Conservation (phyloP, 2,329 filamentous ascomycete genomes). For the Aciculosporium take region DNA sequence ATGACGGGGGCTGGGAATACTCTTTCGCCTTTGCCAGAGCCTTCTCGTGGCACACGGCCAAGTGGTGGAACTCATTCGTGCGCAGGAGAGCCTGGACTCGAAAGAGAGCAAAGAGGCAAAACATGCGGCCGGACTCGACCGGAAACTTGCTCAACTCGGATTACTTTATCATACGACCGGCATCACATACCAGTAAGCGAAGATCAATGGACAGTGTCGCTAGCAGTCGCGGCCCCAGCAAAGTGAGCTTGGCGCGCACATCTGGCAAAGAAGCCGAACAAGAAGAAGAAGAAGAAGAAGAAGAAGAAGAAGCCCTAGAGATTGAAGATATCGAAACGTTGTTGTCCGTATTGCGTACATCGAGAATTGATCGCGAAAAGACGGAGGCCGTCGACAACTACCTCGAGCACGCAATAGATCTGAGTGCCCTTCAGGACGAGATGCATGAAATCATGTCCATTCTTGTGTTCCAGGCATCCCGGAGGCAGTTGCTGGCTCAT, state of each 20-base stretch:
- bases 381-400: constrained; percentile 72
- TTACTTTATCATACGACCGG: constrained; percentile 63
- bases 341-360: constrained; percentile 50
- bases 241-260: constrained; percentile 22
- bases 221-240: constrained; percentile 20
- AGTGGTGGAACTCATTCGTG: constrained; percentile 95
- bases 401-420: constrained; percentile 61
- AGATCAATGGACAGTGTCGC: constrained; percentile 19
- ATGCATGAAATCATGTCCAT: constrained; percentile 78
- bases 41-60: constrained; percentile 77
- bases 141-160: constrained; percentile 57
- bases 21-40: constrained; percentile 67
- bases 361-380: constrained; percentile 82
- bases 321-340: constrained; percentile 54
- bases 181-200: constrained; percentile 22
- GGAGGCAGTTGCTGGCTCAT: constrained; percentile 58
- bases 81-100: constrained; percentile 77
- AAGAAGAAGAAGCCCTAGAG: constrained; percentile 41
- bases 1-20: constrained; percentile 93
- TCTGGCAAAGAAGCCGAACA: constrained; percentile 33
- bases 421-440: constrained; percentile 58
- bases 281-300: constrained; percentile 43
- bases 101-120: constrained; percentile 51
- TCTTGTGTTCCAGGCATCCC: constrained; percentile 81
- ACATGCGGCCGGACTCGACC: constrained; percentile 30